These are phyloP conservation scores for Platanthera guangdongensis DNA, from an alignment of 106 monocot species.

Conservation along the genomic window DNA sequence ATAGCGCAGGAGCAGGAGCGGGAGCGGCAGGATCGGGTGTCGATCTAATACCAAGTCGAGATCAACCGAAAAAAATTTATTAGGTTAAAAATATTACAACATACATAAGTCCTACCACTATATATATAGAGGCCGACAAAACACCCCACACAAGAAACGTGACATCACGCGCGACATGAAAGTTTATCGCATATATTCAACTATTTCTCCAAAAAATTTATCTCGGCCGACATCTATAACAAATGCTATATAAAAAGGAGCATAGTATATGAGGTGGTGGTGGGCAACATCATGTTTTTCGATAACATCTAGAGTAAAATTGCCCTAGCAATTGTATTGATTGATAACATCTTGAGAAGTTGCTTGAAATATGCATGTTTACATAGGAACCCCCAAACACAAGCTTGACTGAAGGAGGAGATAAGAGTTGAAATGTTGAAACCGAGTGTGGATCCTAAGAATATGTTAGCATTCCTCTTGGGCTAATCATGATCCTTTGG, in stretches of 20 bases:
- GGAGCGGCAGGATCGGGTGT: no score
- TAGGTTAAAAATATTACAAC: no score
- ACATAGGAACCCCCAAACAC: background rate
- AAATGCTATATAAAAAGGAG: background rate
- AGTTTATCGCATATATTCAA: no score
- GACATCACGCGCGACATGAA: no score
- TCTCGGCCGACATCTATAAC: background rate
- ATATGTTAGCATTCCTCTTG: background rate
- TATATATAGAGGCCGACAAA: no score
- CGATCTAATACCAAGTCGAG: no score
- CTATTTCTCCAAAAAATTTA: background rate
- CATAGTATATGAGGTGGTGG: background rate
- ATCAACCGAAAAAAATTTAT: no score
- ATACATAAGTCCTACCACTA: no score
- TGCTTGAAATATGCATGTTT: background rate
- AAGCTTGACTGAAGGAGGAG: background rate
- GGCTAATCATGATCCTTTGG: background rate
- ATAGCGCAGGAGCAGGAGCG: no score
- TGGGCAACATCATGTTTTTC: background rate
- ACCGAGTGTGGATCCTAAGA: background rate
- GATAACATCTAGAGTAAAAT: background rate
- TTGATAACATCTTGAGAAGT: background rate
- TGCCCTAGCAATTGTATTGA: background rate
- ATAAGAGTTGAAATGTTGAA: background rate
- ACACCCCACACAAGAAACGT: no score